Evolutionary conservation across 2,329 filamentous ascomycete genomes (phyloP).

Genomic region (Monilinia laxa): DNA sequence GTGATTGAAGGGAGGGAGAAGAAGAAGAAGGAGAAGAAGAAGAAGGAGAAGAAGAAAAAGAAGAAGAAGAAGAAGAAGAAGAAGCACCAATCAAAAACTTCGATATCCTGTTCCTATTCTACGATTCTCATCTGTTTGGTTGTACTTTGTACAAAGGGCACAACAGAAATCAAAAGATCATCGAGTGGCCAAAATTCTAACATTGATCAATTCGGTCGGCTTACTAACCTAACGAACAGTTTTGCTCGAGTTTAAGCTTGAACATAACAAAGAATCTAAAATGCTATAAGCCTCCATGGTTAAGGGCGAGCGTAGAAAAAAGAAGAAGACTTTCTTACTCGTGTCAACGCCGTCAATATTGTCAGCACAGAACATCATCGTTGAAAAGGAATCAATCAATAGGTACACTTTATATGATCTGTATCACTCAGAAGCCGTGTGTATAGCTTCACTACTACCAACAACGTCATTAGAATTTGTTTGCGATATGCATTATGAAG

Average conservation of each 20-base stretch:
- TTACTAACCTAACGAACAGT: neutral
- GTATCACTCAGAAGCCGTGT: neutral
- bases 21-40: neutral
- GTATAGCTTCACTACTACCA: neutral
- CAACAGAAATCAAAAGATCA: neutral
- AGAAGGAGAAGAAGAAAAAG: neutral
- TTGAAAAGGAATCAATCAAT: neutral
- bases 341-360: neutral
- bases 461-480: neutral
- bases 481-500: neutral
- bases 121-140: neutral
- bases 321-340: neutral
- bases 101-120: neutral
- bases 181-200: conserved; percentile 9
- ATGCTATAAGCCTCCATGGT: no score
- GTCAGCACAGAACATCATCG: neutral
- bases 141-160: conserved; percentile 4
- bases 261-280: neutral
- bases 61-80: neutral
- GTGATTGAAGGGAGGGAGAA: neutral
- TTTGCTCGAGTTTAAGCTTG: neutral
- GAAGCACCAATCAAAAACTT: neutral
- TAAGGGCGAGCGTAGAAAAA: neutral
- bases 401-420: conserved; percentile 10
- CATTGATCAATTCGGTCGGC: neutral